Evolutionary conservation across 2,329 filamentous ascomycete genomes (phyloP), one percentile per base, ranked within the genome.

Genomic region (Colletotrichum liriopes): DNA sequence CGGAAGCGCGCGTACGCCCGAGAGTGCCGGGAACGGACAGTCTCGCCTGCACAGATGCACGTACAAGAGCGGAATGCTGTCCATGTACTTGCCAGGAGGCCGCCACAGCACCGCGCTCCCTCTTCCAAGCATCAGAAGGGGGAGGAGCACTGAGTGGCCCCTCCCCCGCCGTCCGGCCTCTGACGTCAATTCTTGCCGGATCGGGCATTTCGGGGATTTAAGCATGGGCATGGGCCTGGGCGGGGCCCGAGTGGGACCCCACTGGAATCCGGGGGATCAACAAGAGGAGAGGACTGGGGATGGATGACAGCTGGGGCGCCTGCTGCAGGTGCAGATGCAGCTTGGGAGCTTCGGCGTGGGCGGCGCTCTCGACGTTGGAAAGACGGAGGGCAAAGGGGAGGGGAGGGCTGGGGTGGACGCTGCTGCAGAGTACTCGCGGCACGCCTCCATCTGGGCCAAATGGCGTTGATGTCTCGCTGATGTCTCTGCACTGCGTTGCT

Each of bases 151-250:
- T 49, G n/a, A 49, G 5, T 5, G 47, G 47, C 23, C 12, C n/a
- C n/a, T 20, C 23, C 12, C n/a, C n/a, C n/a, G 12, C n/a, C 47
- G n/a, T 59, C 39, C 9, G 41, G 20, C 26, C 41, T 45, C 20
- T 61, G 58, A 47, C 41, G 41, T 37, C 26, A 47, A 35, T 26
- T 16, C 41, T 61, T 47, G 58, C 58, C 41, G 41, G 58, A 47
- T 49, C 11, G 43, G 43, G 58, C 26, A 29, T 11, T 6, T 61
- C 26, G 8, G 41, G 6, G 26, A 60, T n/a, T 16, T 39, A 39
- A 35, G 23, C 47, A 51, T 52, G 14, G 49, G 32, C 49, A 32
- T 52, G 49, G 47, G 23, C 7, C 23, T 52, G 14, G 49, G 29
- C 49, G 16, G 29, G 49, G 35, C 35, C 35, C 35, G 35, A 6